Evolutionary conservation across 805 yeast genomes (phyloP), one percentile per base, ranked within the genome.

Genomic region (Wickerhamiella galacta): DNA sequence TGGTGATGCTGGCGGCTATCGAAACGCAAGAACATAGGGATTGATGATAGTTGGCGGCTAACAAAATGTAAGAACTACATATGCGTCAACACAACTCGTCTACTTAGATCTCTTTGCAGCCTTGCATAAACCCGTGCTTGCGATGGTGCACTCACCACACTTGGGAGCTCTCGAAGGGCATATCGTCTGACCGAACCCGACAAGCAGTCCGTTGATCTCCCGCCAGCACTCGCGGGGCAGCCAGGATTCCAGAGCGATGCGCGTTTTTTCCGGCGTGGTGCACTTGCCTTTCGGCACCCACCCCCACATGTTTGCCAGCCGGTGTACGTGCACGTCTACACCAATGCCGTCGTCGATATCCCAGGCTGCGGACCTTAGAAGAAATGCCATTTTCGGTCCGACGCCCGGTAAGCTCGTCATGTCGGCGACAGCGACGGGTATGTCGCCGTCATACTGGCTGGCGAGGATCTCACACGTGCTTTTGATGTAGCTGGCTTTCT

Each of bases 371-470:
- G 82, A 93, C 37, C 82, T 57, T 2, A 85, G 63, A 25, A 85
- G 55, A 49, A 68, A 77, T 0, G 92, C 93, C 96, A 85, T 85
- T 51, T 85, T 85, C 6, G 94, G 94, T 0, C 96, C 96, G 3
- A 85, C 93, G 0, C 96, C 96, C 0, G 95, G 95, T 20, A 85
- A 57, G 0, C 66, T 53, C 4, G 68, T 61, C 32, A 85, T 61
- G 1, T 75, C 85, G 5, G 66, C 71, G 6, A 78, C 63, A 2
- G 74, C 64, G 37, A 64, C 54, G 0, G 96, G 96, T 3, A 87
- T 64, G 42, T 83, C 95, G 6, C 72, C 72, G 8, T 59, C 57
- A 48, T 63, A 71, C 15, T 63, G 46, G 1, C 63, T 65, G 3
- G 47, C 44, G 6, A 83, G 42, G 4, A 77, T 57, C 32, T 57